phyloP scores from a whole-genome alignment of 495 filamentous ascomycete genomes.

The Penicillium waksmanii region DNA sequence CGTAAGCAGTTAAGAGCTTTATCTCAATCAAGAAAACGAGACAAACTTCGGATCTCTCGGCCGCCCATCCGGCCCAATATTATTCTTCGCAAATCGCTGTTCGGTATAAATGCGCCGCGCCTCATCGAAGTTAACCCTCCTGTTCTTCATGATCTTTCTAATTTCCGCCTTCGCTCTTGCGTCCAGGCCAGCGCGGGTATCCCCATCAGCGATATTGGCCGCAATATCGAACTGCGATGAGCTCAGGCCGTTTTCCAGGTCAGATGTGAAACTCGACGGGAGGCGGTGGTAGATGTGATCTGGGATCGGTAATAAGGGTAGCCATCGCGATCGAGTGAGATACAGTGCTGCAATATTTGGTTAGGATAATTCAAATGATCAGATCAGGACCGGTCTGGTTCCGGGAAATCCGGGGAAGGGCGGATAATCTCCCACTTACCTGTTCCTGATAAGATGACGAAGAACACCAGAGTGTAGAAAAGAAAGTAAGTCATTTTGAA shows the following conservation, averaged over 20 bases:
- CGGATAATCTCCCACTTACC: constrained; percentile 43
- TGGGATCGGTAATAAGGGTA: constrained; percentile 60
- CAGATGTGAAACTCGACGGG: constrained; percentile 71
- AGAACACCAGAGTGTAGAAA: constrained; percentile 72
- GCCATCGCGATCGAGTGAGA: constrained; percentile 78
- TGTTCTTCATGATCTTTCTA: constrained; percentile 81
- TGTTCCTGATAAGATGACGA: constrained; percentile 62
- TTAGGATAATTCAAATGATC: neutral
- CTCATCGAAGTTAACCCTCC: constrained; percentile 83
- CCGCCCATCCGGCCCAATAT: constrained; percentile 84
- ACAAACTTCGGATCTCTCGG: constrained; percentile 95
- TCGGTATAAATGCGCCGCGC: constrained; percentile 83
- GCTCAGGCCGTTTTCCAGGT: constrained; percentile 84
- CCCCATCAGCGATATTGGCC: constrained; percentile 76
- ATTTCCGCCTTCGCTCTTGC: constrained; percentile 77
- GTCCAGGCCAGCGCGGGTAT: constrained; percentile 80
- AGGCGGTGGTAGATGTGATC: constrained; percentile 73
- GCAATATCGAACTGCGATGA: constrained; percentile 79
- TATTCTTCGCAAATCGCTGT: constrained; percentile 79
- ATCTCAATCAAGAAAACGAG: constrained; percentile 71
- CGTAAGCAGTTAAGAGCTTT: neutral
- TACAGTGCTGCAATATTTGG: constrained; percentile 60
- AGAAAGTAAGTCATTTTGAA: constrained; percentile 68
- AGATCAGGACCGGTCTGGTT: neutral
- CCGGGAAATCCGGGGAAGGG: neutral